phyloP scores from a whole-genome alignment of 2,329 filamentous ascomycete genomes.

The Talaromyces pinophilus region DNA sequence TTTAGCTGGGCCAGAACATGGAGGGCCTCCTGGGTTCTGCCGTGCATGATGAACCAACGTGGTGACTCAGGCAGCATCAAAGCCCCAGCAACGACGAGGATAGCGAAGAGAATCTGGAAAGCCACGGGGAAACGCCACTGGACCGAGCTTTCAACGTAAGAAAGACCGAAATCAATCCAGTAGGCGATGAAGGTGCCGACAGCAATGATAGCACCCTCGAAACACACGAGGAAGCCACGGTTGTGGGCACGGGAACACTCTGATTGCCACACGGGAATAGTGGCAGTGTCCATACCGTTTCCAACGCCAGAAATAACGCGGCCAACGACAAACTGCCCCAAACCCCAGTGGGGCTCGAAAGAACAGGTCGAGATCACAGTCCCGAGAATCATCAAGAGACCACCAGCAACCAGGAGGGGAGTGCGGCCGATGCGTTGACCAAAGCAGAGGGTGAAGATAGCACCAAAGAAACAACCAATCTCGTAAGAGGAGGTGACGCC shows the following conservation, averaged over 20 bases:
- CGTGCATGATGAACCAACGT: slow-evolving; percentile 39
- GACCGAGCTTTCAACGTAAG: slow-evolving; percentile 34
- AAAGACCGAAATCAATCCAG: slow-evolving; percentile 40
- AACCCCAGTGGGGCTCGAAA: slow-evolving; percentile 30
- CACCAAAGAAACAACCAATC: slow-evolving; percentile 46
- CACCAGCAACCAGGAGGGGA: slow-evolving; percentile 54
- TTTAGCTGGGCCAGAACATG: slow-evolving; percentile 55
- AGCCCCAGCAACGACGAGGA: slow-evolving; percentile 5
- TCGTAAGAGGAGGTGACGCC: slow-evolving; percentile 57
- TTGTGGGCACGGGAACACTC: slow-evolving; percentile 39
- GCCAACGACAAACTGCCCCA: slow-evolving; percentile 44
- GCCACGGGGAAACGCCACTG: slow-evolving; percentile 51
- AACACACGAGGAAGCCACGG: slow-evolving; percentile 38
- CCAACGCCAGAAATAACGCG: slow-evolving; percentile 33
- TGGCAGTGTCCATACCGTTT: slow-evolving; percentile 42
- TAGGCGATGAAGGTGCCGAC: slow-evolving; percentile 38
- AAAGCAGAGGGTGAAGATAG: slow-evolving; percentile 33
- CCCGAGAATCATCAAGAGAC: slow-evolving; percentile 48
- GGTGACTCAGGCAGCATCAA: slow-evolving; percentile 17
- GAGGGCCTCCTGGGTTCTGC: slow-evolving; percentile 50
- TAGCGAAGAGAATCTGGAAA: slow-evolving; percentile 40
- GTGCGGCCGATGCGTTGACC: slow-evolving; percentile 38
- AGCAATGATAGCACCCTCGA: slow-evolving; percentile 38
- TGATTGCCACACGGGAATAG: slow-evolving; percentile 44
- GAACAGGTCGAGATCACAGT: slow-evolving; percentile 33